Evolutionary conservation across 2,329 filamentous ascomycete species (phyloP).

Genomic region (Plectosphaerella sp.): DNA sequence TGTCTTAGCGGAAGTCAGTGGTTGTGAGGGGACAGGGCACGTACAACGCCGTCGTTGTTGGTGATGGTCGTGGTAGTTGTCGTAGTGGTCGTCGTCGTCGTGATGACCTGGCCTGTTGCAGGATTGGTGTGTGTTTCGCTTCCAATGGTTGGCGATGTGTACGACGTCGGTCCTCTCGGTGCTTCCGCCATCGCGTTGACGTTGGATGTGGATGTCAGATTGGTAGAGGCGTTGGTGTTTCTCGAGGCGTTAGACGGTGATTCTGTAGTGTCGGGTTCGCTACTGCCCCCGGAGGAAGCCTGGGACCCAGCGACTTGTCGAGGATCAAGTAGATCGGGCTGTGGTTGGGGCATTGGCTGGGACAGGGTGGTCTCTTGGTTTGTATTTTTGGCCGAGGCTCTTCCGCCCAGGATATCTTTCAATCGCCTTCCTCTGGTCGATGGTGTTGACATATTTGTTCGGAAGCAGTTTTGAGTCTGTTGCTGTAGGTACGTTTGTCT

Average conservation of each 20-base stretch:
- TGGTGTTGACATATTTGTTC: background rate
- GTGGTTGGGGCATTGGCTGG: background rate
- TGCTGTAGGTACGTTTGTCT: background rate
- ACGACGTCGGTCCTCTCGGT: constrained; percentile 5
- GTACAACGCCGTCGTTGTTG: constrained; percentile 4
- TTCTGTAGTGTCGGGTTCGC: constrained; percentile 6
- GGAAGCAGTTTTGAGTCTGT: background rate
- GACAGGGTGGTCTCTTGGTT: background rate
- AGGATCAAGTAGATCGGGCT: background rate
- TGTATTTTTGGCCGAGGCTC: background rate
- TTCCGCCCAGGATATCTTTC: constrained; percentile 1
- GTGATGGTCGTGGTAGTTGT: constrained; percentile 13
- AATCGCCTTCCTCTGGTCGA: background rate
- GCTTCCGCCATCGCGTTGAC: background rate
- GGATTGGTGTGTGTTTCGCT: constrained; percentile 10
- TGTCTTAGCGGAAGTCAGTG: background rate
- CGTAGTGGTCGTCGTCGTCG: constrained; percentile 10
- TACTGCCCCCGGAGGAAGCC: constrained; percentile 1
- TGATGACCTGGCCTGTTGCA: constrained; percentile 9
- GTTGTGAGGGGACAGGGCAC: background rate
- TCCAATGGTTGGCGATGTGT: constrained; percentile 9
- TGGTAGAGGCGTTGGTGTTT: constrained; percentile 2
- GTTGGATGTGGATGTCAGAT: constrained; percentile 1
- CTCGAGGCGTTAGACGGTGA: constrained; percentile 4
- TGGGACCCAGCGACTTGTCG: background rate